A percentile compares a stretch with the other conserved stretches of the same genome.
phyloP scores from a whole-genome alignment of 768 basidiomycete species.

The Omphalotus guepiniiformis region DNA sequence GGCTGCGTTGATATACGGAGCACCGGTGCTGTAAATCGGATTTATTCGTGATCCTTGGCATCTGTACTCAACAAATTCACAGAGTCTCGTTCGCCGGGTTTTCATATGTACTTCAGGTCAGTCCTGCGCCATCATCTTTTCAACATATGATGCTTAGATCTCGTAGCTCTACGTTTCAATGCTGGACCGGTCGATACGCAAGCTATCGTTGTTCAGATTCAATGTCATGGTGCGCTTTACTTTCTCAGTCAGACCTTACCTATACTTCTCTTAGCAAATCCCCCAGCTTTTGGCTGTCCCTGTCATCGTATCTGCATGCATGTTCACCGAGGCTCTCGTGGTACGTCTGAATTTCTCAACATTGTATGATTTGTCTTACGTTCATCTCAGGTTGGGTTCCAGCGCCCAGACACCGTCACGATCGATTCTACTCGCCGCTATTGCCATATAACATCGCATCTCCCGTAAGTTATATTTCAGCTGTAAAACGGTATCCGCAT shows the following conservation, averaged over 20 bases:
- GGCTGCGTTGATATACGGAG: background rate
- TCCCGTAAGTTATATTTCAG: background rate
- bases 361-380: background rate
- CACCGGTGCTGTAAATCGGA: background rate
- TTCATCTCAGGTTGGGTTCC: background rate
- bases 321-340: background rate
- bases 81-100: background rate
- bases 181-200: background rate
- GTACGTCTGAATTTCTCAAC: background rate
- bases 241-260: no score
- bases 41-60: no score
- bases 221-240: background rate
- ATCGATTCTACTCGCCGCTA: slow-evolving; percentile 5
- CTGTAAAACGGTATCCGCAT: no score
- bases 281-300: background rate
- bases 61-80: no score
- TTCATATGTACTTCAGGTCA: background rate
- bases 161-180: background rate
- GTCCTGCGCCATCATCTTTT: no score
- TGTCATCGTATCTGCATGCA: background rate
- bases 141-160: background rate
- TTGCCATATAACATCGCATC: slow-evolving; percentile 2
- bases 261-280: no score
- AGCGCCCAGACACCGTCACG: background rate
- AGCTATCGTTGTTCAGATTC: background rate